phyloP scores from a whole-genome alignment of 352 stramenopile genomes.

The Globisporangium iwayamae region DNA sequence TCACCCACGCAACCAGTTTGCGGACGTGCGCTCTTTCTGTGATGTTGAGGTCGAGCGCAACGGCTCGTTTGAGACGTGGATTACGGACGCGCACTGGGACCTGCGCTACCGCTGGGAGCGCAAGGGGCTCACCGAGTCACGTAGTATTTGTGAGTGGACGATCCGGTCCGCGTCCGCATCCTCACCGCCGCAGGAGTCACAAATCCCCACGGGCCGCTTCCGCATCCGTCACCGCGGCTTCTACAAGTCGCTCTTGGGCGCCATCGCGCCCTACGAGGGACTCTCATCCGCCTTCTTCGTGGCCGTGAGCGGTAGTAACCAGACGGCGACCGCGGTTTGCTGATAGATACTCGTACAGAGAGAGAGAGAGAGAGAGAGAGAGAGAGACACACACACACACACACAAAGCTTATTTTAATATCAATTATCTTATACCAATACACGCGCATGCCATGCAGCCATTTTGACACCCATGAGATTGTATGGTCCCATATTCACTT shows the following conservation, averaged over 20 bases:
- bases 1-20: conserved; percentile 38
- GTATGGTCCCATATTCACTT: too few relatives aligned
- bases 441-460: not conserved
- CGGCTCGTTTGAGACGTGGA: conserved; percentile 25
- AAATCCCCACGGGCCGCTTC: conserved; percentile 30
- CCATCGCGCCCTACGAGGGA: conserved; percentile 12
- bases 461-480: too few relatives aligned
- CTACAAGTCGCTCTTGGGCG: conserved; percentile 28
- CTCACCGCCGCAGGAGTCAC: not conserved
- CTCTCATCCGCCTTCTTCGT: conserved; percentile 10
- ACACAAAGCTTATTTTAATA: not conserved
- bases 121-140: conserved; percentile 24
- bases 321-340: conserved; percentile 5
- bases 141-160: conserved; percentile 37
- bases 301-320: conserved; percentile 4
- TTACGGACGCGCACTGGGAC: conserved; percentile 57
- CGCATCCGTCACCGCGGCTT: conserved; percentile 42
- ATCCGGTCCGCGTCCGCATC: not conserved
- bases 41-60: conserved; percentile 34
- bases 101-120: conserved; percentile 38
- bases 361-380: too few relatives aligned
- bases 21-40: conserved; percentile 29
- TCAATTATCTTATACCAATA: not conserved
- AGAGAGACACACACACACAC: not conserved
- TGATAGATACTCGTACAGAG: not conserved